Conservation (phyloP, 768 basidiomycete species). For the Calocybe gangraenosa region DNA sequence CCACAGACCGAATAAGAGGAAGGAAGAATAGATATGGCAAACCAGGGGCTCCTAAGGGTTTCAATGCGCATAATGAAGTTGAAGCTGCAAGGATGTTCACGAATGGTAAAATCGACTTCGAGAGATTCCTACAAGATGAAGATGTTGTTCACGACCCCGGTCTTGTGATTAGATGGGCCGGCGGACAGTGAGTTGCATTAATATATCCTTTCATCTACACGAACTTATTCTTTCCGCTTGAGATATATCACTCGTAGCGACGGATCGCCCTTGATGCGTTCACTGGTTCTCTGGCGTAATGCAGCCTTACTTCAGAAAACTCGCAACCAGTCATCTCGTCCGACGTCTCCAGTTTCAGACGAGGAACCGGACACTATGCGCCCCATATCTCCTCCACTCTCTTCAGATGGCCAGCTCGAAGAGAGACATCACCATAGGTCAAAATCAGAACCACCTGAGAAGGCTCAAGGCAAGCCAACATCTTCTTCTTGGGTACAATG, state of each 20-base stretch:
- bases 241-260: constrained; percentile 80
- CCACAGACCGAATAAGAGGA: constrained; percentile 15
- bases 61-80: constrained; percentile 39
- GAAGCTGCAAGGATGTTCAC: constrained; percentile 57
- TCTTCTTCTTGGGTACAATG: constrained; percentile 78
- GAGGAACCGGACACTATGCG: constrained; percentile 25
- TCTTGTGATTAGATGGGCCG: constrained; percentile 74
- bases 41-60: constrained; percentile 17
- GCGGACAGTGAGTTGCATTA: constrained; percentile 49
- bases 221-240: not conserved
- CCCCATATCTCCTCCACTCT: constrained; percentile 20
- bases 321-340: constrained; percentile 25
- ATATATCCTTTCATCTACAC: not conserved
- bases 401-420: constrained; percentile 18
- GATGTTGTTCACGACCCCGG: constrained; percentile 54
- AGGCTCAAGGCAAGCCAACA: constrained; percentile 34
- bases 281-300: constrained; percentile 67
- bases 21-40: constrained; percentile 22
- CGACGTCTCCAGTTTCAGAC: constrained; percentile 30
- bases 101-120: constrained; percentile 58
- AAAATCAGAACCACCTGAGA: constrained; percentile 39
- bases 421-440: constrained; percentile 24
- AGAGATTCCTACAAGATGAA: constrained; percentile 62
- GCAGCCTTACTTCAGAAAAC: constrained; percentile 28
- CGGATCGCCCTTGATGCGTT: constrained; percentile 70